Base-by-base conservation (phyloP, 352 stramenopile genomes). In the Phytophthora brassicae region DNA sequence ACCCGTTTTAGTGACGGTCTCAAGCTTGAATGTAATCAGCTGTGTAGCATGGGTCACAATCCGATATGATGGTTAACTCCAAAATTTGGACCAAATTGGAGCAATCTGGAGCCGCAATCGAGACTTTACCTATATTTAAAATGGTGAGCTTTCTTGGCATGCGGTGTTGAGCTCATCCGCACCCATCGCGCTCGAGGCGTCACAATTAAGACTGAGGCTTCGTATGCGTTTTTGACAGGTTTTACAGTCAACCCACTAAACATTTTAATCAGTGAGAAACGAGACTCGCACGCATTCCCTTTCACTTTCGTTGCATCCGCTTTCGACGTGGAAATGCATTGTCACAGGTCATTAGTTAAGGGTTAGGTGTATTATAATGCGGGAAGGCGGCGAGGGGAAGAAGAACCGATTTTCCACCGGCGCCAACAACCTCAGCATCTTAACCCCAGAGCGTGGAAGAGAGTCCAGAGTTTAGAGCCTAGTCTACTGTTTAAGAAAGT, bases 331-430 rank as follows among this genome's bases (percentile, higher is more conserved):
- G 22, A 28, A 8, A 70, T 39, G 1, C 9, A 2, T 26, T 70
- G n/a, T 20, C 2, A 24, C 33, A 61, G 20, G 24, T 44, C 1
- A 60, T 71, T 68, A 60, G 48, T 47, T 55, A 60, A 14, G 33
- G 33, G 35, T 12, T 23, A 19, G 14, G n/a, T 17, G 26, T 31
- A 31, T 31, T 31, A 31, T 31, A 31, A 31, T 57, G 43, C 50
- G 50, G 63, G 63, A 67, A 67, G 60, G 36, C 41, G 47, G 44
- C 6, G 45, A 50, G 54, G 59, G 51, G 39, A 56, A 64, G 64
- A 68, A 72, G 64, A 59, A 50, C 39, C 56, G 66, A 70, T 60
- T 74, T 72, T 39, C 16, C 55, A 36, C 20, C 26, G 7, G 19
- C 26, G 46, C 60, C 55, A 59, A 38, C 29, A 47, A 12, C 53